Evolutionary conservation across 2,329 filamentous ascomycete species (phyloP), one percentile per base, ranked within the genome.

Genomic region (Fusarium haematococcum): DNA sequence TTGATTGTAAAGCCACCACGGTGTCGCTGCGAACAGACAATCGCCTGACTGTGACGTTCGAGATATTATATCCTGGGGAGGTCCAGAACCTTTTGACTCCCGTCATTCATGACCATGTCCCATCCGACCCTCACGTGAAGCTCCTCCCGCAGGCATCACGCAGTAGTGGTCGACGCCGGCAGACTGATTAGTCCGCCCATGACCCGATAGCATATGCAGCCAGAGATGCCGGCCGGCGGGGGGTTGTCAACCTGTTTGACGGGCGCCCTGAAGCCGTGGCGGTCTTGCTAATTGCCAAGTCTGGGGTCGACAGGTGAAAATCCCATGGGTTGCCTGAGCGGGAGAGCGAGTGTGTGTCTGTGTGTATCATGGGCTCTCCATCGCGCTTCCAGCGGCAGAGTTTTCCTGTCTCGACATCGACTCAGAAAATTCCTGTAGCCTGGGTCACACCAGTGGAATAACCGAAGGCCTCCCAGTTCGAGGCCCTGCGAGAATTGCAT

Each of bases 311-410:
- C 70, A 72, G 66, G 37, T 65, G 35, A 43, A 41, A 67, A 52
- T 52, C 52, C 37, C 59, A 63, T 58, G 43, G 67, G 37, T 25
- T 58, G 56, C 16, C 50, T 35, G 65, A 67, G 60, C 50, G 60
- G 45, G 57, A 65, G 58, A 48, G 64, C 60, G 59, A 14, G 18
- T n/a, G 48, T 33, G 54, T 63, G 39, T 68, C 60, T 67, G 68
- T 63, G 45, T 66, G 68, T 68, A 65, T 72, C 57, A 65, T 72
- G 64, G 50, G 68, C 33, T 59, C 62, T 62, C 25, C 39, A 45
- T 43, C 56, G 73, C 75, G 69, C 70, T 69, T 77, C 66, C 61
- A 67, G 75, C 70, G 74, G 75, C 60, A 71, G 18, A 37, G 16
- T 50, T 45, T 48, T 62, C 20, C 39, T 61, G 62, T 45, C n/a